phyloP scores from a whole-genome alignment of 1,139 yeast genomes.

The Yamadazyma songkhlaensis region DNA sequence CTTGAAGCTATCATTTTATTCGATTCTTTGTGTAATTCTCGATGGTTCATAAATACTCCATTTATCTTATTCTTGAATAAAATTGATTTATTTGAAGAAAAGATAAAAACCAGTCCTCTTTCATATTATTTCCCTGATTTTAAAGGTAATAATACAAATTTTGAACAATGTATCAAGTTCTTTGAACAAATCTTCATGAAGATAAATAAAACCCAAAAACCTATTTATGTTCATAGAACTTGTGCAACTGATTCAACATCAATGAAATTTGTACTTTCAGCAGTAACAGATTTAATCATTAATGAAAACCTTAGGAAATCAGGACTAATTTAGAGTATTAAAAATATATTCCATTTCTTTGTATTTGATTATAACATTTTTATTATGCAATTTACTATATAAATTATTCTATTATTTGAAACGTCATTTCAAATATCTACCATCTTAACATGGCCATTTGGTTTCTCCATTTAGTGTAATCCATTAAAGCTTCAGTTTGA shows the following conservation, averaged over 20 bases:
- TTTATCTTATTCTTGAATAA: conserved; percentile 87
- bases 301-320: conserved; percentile 80
- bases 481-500: conserved; percentile 78
- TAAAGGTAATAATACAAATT: conserved; percentile 57
- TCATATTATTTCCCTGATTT: conserved; percentile 72
- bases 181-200: conserved; percentile 65
- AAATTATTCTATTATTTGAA: conserved; percentile 2
- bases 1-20: conserved; percentile 85
- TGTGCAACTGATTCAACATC: conserved; percentile 92
- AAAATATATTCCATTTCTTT: too few species aligned
- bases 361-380: not conserved
- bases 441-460: conserved; percentile 86
- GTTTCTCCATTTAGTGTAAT: conserved; percentile 81
- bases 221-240: conserved; percentile 86
- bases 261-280: conserved; percentile 86
- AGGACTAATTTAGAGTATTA: conserved; percentile 61
- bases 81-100: conserved; percentile 74
- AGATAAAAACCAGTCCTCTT: conserved; percentile 63
- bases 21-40: conserved; percentile 80
- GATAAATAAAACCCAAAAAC: conserved; percentile 64
- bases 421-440: conserved; percentile 20
- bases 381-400: conserved; percentile 7
- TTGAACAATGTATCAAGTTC: conserved; percentile 62
- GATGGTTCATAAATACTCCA: conserved; percentile 84
- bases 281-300: conserved; percentile 88